Conservation (phyloP, 345 rosid species). For the Ricinus communis region DNA sequence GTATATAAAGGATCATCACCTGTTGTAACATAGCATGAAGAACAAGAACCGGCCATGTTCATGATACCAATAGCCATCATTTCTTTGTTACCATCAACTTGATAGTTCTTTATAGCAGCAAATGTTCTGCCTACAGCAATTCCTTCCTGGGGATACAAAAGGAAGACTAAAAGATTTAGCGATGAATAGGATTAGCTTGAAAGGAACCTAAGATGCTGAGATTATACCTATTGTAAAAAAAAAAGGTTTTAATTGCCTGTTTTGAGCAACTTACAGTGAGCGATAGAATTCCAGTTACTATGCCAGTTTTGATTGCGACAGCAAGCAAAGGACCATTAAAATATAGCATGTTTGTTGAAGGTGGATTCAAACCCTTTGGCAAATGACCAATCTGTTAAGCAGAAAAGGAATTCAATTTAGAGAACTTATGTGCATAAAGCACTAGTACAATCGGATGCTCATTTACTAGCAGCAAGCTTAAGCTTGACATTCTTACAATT, state of each 20-base stretch:
- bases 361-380: conserved; percentile 94
- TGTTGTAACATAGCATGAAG: conserved; percentile 91
- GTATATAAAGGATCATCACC: conserved; percentile 36
- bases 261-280: conserved; percentile 66
- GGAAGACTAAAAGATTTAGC: neutral
- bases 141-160: conserved; percentile 76
- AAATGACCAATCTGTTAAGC: conserved; percentile 72
- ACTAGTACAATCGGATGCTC: neutral
- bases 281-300: conserved; percentile 81
- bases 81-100: conserved; percentile 97
- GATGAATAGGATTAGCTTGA: too few relatives aligned
- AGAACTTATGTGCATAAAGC: neutral
- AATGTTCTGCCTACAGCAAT: conserved; percentile 98
- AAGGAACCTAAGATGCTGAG: neutral
- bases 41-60: conserved; percentile 93
- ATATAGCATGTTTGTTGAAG: conserved; percentile 76
- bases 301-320: conserved; percentile 79
- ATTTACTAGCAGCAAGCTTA: neutral
- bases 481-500: conserved; percentile 46
- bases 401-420: neutral
- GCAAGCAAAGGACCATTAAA: conserved; percentile 59
- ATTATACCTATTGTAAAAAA: too few relatives aligned
- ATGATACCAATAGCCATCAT: conserved; percentile 96
- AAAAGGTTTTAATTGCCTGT: neutral
- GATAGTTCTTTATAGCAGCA: conserved; percentile 80